Base-by-base conservation (phyloP, 345 rosid species). In the Salix udensis region DNA sequence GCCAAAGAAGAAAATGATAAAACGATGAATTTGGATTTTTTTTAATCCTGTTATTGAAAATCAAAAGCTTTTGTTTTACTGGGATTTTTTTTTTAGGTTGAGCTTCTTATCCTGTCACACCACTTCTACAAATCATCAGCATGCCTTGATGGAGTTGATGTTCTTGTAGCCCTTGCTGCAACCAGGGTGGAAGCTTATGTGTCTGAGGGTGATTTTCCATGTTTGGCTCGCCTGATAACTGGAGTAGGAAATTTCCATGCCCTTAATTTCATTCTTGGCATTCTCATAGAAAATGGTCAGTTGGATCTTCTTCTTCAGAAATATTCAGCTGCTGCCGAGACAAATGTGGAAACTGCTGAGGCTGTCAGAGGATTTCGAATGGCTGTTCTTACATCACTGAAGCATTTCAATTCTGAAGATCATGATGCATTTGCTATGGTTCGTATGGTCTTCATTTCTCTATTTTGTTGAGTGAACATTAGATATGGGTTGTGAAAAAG, bases 91-190 rank as follows among this genome's bases (percentile, higher is more conserved):
- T 77, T 72, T 44, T 36, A 96, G 99, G 98, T 96, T 70, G 99
- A 96, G 86, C 94, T 96, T 73, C 98, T 93, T 78, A 96, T 96
- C 84, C 86, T 96, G 68, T 93, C 97, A 23, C 98, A 96, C 87
- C 97, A 96, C 86, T 93, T 91, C 88, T 96, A 93, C 89, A 91
- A 92, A 85, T 96, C 97, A 69, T 96, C 99, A 65, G 92, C 95
- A 11, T 96, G 99, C 94, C 93, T 93, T 66, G 99, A 96, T 84
- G 99, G 97, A 79, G 99, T 96, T 76, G 99, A 96, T 88, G 97
- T 96, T 80, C 98, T 96, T 76, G 96, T 93, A 67, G 89, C 99
- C 79, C 97, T 96, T 82, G 98, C 99, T 79, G 94, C 99, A 55
- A 92, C 97, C 73, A 89, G 97, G 86, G 97, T 96, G 39, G 99